Conservation (phyloP, 2,329 filamentous ascomycete species). For the Fusarium bactridioides region DNA sequence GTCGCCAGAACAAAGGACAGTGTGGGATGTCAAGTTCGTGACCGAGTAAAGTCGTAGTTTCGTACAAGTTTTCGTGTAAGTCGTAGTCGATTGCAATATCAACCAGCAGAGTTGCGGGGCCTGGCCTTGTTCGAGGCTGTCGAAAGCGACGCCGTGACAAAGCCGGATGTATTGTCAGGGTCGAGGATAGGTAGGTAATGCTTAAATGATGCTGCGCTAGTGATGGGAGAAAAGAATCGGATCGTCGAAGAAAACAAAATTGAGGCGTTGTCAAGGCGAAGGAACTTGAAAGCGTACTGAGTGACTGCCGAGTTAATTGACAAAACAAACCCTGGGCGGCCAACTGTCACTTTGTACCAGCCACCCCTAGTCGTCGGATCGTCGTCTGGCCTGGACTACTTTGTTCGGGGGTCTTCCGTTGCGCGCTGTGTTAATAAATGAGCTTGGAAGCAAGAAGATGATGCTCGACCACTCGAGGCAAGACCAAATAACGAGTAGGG, state of each 20-base stretch:
- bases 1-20: conserved; percentile 6
- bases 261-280: conserved; percentile 17
- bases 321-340: conserved; percentile 23
- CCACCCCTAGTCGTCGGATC: conserved; percentile 31
- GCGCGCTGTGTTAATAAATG: conserved; percentile 16
- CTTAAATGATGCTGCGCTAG: background rate
- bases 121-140: conserved; percentile 6
- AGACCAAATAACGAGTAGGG: conserved; percentile 7
- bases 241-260: conserved; percentile 12
- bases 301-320: conserved; percentile 27
- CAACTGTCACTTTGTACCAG: conserved; percentile 31
- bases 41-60: background rate
- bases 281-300: conserved; percentile 5
- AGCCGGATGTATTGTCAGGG: background rate
- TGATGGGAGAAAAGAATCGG: background rate
- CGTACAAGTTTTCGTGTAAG: conserved; percentile 27
- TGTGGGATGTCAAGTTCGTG: conserved; percentile 13
- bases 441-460: conserved; percentile 20
- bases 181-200: conserved; percentile 1
- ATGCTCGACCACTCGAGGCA: conserved; percentile 6
- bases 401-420: conserved; percentile 7
- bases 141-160: conserved; percentile 29
- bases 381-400: conserved; percentile 13
- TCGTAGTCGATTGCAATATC: conserved; percentile 16
- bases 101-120: conserved; percentile 7